Evolutionary conservation across 768 basidiomycete genomes (phyloP).

Genomic region (Russula ochroleuca): DNA sequence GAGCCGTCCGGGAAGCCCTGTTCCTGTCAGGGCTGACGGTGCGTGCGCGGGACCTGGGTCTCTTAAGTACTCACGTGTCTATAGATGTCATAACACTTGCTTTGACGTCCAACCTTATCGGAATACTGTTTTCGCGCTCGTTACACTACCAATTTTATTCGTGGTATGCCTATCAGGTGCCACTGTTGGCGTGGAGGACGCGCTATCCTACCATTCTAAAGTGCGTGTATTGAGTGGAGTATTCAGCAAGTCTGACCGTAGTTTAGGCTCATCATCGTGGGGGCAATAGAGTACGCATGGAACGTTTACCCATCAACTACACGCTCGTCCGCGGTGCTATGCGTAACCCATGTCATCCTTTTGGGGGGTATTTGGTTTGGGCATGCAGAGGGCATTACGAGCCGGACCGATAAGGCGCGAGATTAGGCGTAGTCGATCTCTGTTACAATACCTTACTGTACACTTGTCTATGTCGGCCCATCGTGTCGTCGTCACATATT

Average conservation of each 20-base stretch:
- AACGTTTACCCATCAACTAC: conserved; percentile 79
- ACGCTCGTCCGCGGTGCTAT: conserved; percentile 55
- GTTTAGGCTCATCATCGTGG: conserved; percentile 54
- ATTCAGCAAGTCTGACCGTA: conserved; percentile 11
- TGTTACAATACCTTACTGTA: background rate
- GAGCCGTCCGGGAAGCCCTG: conserved; percentile 43
- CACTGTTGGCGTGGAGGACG: conserved; percentile 76
- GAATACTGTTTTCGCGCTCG: conserved; percentile 88
- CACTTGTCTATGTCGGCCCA: conserved; percentile 37
- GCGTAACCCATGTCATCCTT: conserved; percentile 48
- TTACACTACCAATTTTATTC: conserved; percentile 98
- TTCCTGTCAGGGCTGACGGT: conserved; percentile 61
- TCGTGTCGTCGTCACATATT: conserved; percentile 63
- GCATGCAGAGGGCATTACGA: conserved; percentile 25
- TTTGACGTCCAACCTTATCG: conserved; percentile 89
- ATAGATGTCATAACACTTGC: conserved; percentile 75
- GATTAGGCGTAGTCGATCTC: background rate
- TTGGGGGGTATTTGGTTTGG: conserved; percentile 55
- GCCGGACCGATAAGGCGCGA: background rate
- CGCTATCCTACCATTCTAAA: conserved; percentile 56
- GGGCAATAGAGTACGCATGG: conserved; percentile 79
- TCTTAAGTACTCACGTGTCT: conserved; percentile 5
- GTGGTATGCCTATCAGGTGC: conserved; percentile 92
- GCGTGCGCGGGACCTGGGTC: conserved; percentile 32
- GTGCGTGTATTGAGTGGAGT: conserved; percentile 41